Evolutionary conservation across 768 basidiomycete species (phyloP), one percentile per base, ranked within the genome.

Genomic region (Cytidiella melzeri): DNA sequence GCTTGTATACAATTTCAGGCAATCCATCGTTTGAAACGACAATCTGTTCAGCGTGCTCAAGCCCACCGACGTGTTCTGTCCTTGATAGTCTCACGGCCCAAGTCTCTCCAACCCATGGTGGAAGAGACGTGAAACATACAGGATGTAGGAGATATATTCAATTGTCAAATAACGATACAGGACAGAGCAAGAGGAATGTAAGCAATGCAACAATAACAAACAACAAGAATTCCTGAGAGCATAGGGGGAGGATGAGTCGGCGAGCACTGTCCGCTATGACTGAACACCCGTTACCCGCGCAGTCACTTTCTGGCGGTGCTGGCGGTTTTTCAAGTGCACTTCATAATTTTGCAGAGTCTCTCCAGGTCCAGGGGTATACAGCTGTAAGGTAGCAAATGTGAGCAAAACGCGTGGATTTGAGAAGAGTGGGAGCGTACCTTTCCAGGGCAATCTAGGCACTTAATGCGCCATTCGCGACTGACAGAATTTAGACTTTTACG

Each of bases 401-500:
- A 27, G 58, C 15, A 54, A 38, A 44, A n/a, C 13, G 27, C 51
- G 13, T 13, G 20, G 28, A 37, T 27, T n/a, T 34, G n/a, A 7
- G 15, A 47, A 24, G 45, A 49, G 19, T n/a, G 25, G 37, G 21
- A 15, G 61, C 74, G 23, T 52, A 91, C 92, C 78, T 93, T 95
- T 60, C 92, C 92, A 56, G 92, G 92, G 67, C 92, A 94, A 64
- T 96, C 92, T 55, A 82, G 61, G 64, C 92, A 96, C 65, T 87
- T 92, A 61, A 95, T 77, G 15, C 91, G 79, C 93, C 94, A 97
- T 65, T 95, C 92, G 4, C 80, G 76, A 20, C 72, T 65, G n/a
- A 72, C 74, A 11, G 69, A 73, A 39, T 76, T 71, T 25, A 72
- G 71, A 5, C 75, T 69, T 59, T 80, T 84, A 25, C 80, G 76